Conservation (phyloP, 805 yeast species). For the Ogataea chonburiensis region DNA sequence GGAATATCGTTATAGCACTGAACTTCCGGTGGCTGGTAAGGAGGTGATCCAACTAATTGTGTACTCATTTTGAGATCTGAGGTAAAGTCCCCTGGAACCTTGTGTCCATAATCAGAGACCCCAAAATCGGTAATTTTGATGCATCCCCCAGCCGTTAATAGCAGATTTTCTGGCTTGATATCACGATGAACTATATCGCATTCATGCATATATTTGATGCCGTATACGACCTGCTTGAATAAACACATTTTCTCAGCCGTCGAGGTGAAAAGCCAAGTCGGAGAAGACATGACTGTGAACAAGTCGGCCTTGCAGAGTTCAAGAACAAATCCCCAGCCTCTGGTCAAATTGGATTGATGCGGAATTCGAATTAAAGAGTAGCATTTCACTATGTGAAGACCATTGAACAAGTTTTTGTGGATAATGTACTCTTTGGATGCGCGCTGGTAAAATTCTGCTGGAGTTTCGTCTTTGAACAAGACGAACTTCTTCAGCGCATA, state of each 20-base stretch:
- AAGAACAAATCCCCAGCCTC: conserved; percentile 83
- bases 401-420: conserved; percentile 52
- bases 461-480: conserved; percentile 60
- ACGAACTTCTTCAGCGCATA: conserved; percentile 72
- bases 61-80: conserved; percentile 41
- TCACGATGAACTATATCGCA: conserved; percentile 89
- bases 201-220: conserved; percentile 66
- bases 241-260: conserved; percentile 59
- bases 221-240: conserved; percentile 71
- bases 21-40: conserved; percentile 82
- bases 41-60: conserved; percentile 78
- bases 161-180: conserved; percentile 88
- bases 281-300: conserved; percentile 54
- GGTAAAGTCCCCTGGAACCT: conserved; percentile 49
- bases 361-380: conserved; percentile 57
- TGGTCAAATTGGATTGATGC: conserved; percentile 47
- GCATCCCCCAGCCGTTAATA: conserved; percentile 56
- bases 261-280: conserved; percentile 58
- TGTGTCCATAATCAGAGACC: conserved; percentile 71
- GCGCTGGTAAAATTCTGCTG: conserved; percentile 69
- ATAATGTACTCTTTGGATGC: conserved; percentile 70
- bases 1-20: conserved; percentile 47
- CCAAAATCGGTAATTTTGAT: conserved; percentile 93
- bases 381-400: conserved; percentile 65
- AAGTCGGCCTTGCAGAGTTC: conserved; percentile 63